Evolutionary conservation across 257 asterid genomes (phyloP).

Genomic region (Osmanthus fragrans): DNA sequence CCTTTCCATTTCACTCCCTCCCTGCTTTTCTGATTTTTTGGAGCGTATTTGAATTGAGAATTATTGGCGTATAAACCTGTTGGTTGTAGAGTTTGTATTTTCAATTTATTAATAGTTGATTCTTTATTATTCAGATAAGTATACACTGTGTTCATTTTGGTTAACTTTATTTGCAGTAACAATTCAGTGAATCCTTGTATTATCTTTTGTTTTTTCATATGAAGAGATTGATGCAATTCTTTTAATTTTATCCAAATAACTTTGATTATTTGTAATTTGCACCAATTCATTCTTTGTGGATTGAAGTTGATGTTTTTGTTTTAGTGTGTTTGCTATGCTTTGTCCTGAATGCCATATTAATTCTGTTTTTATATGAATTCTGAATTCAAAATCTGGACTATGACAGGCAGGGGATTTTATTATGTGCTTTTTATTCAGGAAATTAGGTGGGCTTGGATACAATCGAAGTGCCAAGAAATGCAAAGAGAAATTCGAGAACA

Average conservation of each 20-base stretch:
- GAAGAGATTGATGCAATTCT: neutral
- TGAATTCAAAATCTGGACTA: neutral
- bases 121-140: neutral
- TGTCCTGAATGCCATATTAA: neutral
- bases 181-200: neutral
- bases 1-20: neutral
- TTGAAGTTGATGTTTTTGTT: neutral
- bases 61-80: neutral
- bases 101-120: neutral
- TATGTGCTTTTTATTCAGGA: conserved; percentile 47
- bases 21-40: neutral
- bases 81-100: neutral
- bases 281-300: neutral
- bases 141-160: neutral
- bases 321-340: neutral
- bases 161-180: neutral
- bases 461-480: conserved; percentile 70
- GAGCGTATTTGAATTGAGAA: neutral
- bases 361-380: neutral
- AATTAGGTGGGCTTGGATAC: conserved; percentile 74
- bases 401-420: conserved; percentile 14
- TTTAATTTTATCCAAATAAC: no score
- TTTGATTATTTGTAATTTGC: neutral
- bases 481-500: conserved; percentile 77
- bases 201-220: neutral